A percentile compares a stretch with the other conserved stretches of the same genome.
phyloP scores from a whole-genome alignment of 768 basidiomycete genomes.

The Lactarius hatsudake region DNA sequence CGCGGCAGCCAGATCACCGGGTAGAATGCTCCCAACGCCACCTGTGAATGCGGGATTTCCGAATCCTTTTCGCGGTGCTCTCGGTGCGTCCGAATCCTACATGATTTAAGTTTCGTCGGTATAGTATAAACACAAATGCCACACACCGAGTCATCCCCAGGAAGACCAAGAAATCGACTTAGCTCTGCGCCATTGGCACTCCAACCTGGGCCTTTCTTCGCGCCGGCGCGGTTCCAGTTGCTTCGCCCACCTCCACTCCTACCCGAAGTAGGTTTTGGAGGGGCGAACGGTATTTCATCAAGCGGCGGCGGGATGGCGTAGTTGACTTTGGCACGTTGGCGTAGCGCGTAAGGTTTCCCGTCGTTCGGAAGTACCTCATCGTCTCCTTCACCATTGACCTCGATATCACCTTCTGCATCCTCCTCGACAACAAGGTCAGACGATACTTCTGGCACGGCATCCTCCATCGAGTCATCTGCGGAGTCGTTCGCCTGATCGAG shows the following conservation, averaged over 20 bases:
- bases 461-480: constrained; percentile 46
- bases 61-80: constrained; percentile 68
- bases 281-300: constrained; percentile 60
- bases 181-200: constrained; percentile 77
- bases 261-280: constrained; percentile 35
- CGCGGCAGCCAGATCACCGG: constrained; percentile 59
- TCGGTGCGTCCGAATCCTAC: constrained; percentile 69
- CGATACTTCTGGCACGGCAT: constrained; percentile 57
- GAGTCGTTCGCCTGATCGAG: constrained; percentile 20
- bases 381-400: constrained; percentile 39
- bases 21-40: constrained; percentile 57
- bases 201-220: constrained; percentile 62
- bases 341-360: constrained; percentile 60
- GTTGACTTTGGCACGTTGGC: constrained; percentile 66
- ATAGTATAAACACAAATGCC: neutral
- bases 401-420: constrained; percentile 38
- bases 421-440: constrained; percentile 40
- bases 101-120: constrained; percentile 8
- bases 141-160: constrained; percentile 63
- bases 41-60: constrained; percentile 43
- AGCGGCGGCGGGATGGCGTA: constrained; percentile 81
- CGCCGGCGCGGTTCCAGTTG: constrained; percentile 35
- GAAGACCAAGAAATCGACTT: constrained; percentile 73
- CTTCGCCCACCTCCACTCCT: constrained; percentile 37
- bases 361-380: constrained; percentile 50